Percentiles rank a stretch among this genome's conserved stretches.
Evolutionary conservation across 2,329 filamentous ascomycete genomes (phyloP).

Genomic region (Didymella keratinophila): DNA sequence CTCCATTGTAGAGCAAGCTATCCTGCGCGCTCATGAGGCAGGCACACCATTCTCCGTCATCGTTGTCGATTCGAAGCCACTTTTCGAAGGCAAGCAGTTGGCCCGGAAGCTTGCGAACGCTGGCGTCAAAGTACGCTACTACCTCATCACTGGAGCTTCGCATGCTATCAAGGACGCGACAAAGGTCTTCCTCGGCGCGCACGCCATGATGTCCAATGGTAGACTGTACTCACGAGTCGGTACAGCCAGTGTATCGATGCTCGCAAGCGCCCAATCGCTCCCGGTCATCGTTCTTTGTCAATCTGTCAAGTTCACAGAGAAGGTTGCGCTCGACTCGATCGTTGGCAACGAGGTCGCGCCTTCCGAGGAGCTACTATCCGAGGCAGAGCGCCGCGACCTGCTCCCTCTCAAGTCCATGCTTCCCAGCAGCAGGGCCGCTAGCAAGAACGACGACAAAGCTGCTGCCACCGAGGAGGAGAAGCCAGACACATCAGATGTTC

Average conservation of each 20-base stretch:
- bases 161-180: slow-evolving; percentile 75
- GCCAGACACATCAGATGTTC: slow-evolving; percentile 39
- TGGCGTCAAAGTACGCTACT: slow-evolving; percentile 82
- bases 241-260: slow-evolving; percentile 85
- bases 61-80: slow-evolving; percentile 78
- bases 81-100: slow-evolving; percentile 74
- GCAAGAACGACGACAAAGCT: slow-evolving; percentile 36
- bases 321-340: slow-evolving; percentile 89
- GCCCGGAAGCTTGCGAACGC: slow-evolving; percentile 73
- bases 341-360: slow-evolving; percentile 93
- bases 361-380: slow-evolving; percentile 67
- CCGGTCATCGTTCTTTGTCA: slow-evolving; percentile 92
- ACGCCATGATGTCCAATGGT: slow-evolving; percentile 96
- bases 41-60: slow-evolving; percentile 84
- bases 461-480: slow-evolving; percentile 26
- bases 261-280: slow-evolving; percentile 76
- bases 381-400: slow-evolving; percentile 42
- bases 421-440: slow-evolving; percentile 23
- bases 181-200: slow-evolving; percentile 80
- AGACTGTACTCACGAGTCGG: slow-evolving; percentile 87
- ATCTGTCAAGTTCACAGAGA: slow-evolving; percentile 92
- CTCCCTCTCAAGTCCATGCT: slow-evolving; percentile 43
- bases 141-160: slow-evolving; percentile 78
- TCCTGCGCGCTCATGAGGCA: slow-evolving; percentile 72
- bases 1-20: slow-evolving; percentile 82